These are phyloP conservation scores for Cytospora mali DNA, from an alignment of 2,329 filamentous ascomycete species.

Conservation along the genomic window DNA sequence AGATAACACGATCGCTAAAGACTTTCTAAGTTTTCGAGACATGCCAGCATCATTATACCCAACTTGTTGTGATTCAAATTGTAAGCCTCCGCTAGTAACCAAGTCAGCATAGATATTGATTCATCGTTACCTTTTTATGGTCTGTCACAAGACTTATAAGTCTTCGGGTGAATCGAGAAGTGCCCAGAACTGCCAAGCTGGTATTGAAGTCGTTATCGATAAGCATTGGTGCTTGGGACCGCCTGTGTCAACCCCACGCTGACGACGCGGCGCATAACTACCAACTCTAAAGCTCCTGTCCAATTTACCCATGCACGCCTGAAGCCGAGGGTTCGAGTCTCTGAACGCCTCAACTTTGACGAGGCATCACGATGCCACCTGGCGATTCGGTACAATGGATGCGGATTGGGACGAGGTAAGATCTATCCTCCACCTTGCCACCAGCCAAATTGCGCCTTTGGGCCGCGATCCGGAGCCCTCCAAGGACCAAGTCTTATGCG, in stretches of 20 bases:
- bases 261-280: conserved; percentile 13
- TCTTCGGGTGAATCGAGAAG: background rate
- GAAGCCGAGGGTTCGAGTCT: background rate
- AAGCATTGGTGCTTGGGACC: background rate
- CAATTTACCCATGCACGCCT: conserved; percentile 5
- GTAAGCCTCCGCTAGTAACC: too few relatives aligned
- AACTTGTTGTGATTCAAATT: background rate
- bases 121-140: background rate
- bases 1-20: background rate
- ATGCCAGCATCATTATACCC: background rate
- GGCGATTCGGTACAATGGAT: conserved; percentile 52
- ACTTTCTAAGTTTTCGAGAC: background rate
- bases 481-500: conserved; percentile 3
- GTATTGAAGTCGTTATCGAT: conserved; percentile 6
- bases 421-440: conserved; percentile 29
- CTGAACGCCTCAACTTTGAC: background rate
- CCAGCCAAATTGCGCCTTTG: background rate
- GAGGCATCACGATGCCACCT: conserved; percentile 28
- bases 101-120: background rate
- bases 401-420: conserved; percentile 70
- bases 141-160: background rate
- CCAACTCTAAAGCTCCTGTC: background rate
- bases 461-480: conserved; percentile 13
- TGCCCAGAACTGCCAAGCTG: background rate
- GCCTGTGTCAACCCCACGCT: conserved; percentile 19